Percentiles rank a stretch among this genome's conserved stretches.
Conservation (phyloP, 805 yeast genomes). For the Danielia oregonensis region DNA sequence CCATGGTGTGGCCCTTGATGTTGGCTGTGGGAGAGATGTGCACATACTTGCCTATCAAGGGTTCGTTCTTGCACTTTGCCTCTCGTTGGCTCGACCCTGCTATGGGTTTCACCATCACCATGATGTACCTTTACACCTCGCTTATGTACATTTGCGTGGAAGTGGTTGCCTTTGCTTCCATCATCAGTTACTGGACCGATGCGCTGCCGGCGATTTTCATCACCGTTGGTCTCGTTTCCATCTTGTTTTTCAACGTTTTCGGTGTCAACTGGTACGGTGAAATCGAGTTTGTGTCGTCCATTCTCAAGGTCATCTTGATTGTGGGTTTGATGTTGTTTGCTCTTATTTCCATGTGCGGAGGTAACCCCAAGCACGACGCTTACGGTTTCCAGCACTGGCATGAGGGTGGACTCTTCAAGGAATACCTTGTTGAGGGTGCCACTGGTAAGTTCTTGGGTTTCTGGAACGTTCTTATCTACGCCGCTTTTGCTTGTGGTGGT, state of each 20-base stretch:
- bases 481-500: slow-evolving; percentile 62
- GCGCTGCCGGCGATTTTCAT: slow-evolving; percentile 31
- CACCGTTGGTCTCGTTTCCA: slow-evolving; percentile 24
- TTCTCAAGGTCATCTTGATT: slow-evolving; percentile 21
- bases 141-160: slow-evolving; percentile 33
- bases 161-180: slow-evolving; percentile 28
- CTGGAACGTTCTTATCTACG: slow-evolving; percentile 59
- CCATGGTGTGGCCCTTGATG: slow-evolving; percentile 34
- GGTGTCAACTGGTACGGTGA: slow-evolving; percentile 21
- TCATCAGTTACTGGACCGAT: slow-evolving; percentile 29
- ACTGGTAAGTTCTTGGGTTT: slow-evolving; percentile 64
- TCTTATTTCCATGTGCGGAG: slow-evolving; percentile 37
- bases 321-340: slow-evolving; percentile 37
- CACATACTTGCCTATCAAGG: slow-evolving; percentile 32
- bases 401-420: slow-evolving; percentile 30
- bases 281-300: slow-evolving; percentile 20
- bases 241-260: slow-evolving; percentile 26
- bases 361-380: slow-evolving; percentile 31
- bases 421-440: slow-evolving; percentile 36
- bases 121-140: slow-evolving; percentile 31
- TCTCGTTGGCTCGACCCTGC: slow-evolving; percentile 36
- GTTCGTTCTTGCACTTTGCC: slow-evolving; percentile 31
- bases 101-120: slow-evolving; percentile 31
- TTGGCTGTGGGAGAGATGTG: slow-evolving; percentile 38
- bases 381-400: slow-evolving; percentile 35